A percentile compares a stretch with the other conserved stretches of the same genome.
Conservation (phyloP, 257 asterid genomes). For the Datura wrightii region DNA sequence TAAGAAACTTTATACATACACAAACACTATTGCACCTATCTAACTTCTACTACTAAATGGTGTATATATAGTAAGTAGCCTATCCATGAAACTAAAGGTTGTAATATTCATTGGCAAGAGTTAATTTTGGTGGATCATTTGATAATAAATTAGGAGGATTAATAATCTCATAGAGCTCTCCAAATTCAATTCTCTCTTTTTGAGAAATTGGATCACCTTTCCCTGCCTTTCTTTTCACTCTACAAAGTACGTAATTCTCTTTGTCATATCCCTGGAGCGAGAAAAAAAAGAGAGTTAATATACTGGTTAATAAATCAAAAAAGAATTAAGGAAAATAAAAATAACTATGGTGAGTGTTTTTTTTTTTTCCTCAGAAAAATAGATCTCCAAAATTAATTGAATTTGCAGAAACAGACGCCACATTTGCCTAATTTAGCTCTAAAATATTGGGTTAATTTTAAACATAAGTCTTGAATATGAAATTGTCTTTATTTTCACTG, state of each 20-base stretch:
- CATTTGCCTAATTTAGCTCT: too few relatives aligned
- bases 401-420: too few relatives aligned
- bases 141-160: neutral
- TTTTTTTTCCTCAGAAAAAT: too few relatives aligned
- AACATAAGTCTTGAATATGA: too few relatives aligned
- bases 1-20: too few relatives aligned
- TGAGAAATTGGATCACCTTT: neutral
- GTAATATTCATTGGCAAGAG: neutral
- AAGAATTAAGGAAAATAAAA: neutral
- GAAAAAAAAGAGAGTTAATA: neutral
- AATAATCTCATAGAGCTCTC: neutral
- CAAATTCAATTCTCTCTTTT: neutral
- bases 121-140: neutral
- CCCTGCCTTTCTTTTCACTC: neutral
- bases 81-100: neutral
- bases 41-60: neutral
- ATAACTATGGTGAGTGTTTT: too few relatives aligned
- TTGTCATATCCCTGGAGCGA: neutral
- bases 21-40: too few relatives aligned
- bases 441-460: too few relatives aligned
- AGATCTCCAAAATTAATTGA: too few relatives aligned
- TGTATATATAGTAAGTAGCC: neutral
- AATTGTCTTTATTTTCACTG: too few relatives aligned
- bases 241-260: slow-evolving; percentile 21
- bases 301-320: neutral